Conservation (phyloP, 306 rosid species). For the Abrus precatorius region DNA sequence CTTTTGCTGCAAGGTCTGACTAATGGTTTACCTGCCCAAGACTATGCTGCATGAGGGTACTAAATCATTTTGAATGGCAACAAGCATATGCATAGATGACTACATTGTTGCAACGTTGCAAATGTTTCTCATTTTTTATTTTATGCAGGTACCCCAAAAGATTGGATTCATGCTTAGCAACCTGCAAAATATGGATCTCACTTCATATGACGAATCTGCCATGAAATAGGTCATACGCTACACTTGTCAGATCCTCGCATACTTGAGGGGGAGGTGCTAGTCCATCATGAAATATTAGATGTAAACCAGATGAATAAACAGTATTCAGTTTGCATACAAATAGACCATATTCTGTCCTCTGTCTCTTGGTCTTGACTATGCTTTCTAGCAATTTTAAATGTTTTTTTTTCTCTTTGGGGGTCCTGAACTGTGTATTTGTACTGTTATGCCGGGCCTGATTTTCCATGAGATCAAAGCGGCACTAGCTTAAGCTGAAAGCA, state of each 20-base stretch:
- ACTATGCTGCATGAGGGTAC: slow-evolving; percentile 12
- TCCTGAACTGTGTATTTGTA: slow-evolving; percentile 22
- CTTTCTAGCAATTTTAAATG: slow-evolving; percentile 1
- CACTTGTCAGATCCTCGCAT: slow-evolving; percentile 25
- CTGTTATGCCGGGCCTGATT: neutral
- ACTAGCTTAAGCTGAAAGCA: slow-evolving; percentile 23
- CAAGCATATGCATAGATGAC: slow-evolving; percentile 1
- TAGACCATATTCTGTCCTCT: slow-evolving; percentile 22
- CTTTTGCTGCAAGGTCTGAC: slow-evolving; percentile 38
- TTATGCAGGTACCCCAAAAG: slow-evolving; percentile 46
- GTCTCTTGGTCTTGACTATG: neutral
- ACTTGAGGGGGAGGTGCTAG: slow-evolving; percentile 30
- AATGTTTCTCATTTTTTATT: slow-evolving; percentile 36
- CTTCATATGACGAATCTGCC: slow-evolving; percentile 26
- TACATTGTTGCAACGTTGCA: slow-evolving; percentile 23
- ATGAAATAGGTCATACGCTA: slow-evolving; percentile 31
- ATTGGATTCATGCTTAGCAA: slow-evolving; percentile 41
- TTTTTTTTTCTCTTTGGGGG: too few relatives aligned
- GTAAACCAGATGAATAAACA: slow-evolving; percentile 4
- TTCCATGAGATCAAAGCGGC: neutral
- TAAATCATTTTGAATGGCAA: slow-evolving; percentile 4
- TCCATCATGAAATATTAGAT: slow-evolving; percentile 32
- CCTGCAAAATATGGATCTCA: slow-evolving; percentile 37
- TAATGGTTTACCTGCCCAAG: slow-evolving; percentile 16
- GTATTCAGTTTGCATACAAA: neutral